Evolutionary conservation across 306 rosid species (phyloP).

Genomic region (Vigna unguiculata): DNA sequence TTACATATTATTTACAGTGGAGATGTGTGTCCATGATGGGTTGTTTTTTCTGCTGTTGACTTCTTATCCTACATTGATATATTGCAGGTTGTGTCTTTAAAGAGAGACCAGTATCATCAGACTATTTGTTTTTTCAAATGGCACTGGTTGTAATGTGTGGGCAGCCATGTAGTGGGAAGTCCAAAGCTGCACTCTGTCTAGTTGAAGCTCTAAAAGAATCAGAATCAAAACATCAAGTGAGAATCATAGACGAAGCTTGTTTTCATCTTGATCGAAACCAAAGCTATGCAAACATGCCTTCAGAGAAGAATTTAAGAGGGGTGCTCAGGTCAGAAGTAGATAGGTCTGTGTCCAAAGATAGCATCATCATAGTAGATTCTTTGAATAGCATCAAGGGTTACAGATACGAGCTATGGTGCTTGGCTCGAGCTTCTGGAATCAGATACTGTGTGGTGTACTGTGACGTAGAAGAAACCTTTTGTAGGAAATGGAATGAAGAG

Average conservation of each 20-base stretch:
- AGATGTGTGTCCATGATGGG: not conserved
- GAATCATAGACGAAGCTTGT: slow-evolving; percentile 74
- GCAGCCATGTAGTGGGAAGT: slow-evolving; percentile 89
- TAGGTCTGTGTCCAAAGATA: slow-evolving; percentile 77
- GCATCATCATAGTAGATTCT: slow-evolving; percentile 77
- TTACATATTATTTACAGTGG: not conserved
- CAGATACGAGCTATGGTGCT: slow-evolving; percentile 94
- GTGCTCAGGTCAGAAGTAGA: slow-evolving; percentile 93
- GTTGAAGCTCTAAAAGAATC: slow-evolving; percentile 75
- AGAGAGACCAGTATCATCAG: not conserved
- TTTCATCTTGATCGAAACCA: slow-evolving; percentile 86
- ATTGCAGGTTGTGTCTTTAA: slow-evolving; percentile 39
- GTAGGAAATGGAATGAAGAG: slow-evolving; percentile 84
- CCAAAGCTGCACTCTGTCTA: slow-evolving; percentile 65
- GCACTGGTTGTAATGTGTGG: slow-evolving; percentile 97
- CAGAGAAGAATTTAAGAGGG: slow-evolving; percentile 93
- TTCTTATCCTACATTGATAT: slow-evolving; percentile 2
- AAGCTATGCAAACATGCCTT: slow-evolving; percentile 85
- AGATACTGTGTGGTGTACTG: slow-evolving; percentile 87
- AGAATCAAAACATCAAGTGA: slow-evolving; percentile 59
- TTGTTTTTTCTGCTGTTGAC: not conserved
- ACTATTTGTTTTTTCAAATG: slow-evolving; percentile 46
- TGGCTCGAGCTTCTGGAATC: slow-evolving; percentile 87
- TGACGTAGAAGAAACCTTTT: slow-evolving; percentile 70
- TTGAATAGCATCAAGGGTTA: slow-evolving; percentile 94